Evolutionary conservation across 129 eudicot species (phyloP).

Genomic region (Tanacetum coccineum): DNA sequence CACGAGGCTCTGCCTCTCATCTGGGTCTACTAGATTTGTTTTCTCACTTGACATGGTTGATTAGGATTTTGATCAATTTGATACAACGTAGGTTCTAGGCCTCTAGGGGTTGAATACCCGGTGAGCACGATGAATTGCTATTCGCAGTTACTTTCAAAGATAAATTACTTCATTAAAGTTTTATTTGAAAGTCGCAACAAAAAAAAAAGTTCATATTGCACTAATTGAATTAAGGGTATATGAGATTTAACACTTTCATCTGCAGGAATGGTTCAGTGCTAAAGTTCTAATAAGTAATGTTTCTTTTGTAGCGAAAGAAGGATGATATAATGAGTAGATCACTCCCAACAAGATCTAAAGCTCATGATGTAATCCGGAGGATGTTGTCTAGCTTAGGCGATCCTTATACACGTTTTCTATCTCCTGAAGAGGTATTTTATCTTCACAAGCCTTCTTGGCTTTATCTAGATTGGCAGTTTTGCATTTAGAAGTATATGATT

Average conservation of each 20-base stretch:
- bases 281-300: neutral
- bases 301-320: conserved; percentile 63
- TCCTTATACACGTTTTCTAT: conserved; percentile 85
- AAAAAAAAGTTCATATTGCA: neutral
- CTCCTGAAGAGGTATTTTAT: conserved; percentile 70
- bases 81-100: neutral
- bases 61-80: neutral
- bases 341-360: conserved; percentile 73
- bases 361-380: conserved; percentile 70
- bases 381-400: conserved; percentile 93
- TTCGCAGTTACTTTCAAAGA: neutral
- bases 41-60: neutral
- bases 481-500: neutral
- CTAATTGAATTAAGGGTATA: neutral
- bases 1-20: neutral
- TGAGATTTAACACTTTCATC: neutral
- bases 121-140: neutral
- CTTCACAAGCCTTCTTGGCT: conserved; percentile 10
- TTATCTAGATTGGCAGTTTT: neutral
- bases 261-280: neutral
- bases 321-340: conserved; percentile 60
- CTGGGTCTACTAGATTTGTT: neutral
- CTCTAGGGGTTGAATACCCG: neutral
- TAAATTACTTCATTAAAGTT: neutral
- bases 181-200: neutral